Evolutionary conservation across 2,329 filamentous ascomycete species (phyloP).

Genomic region (Lecanicillium sp.): DNA sequence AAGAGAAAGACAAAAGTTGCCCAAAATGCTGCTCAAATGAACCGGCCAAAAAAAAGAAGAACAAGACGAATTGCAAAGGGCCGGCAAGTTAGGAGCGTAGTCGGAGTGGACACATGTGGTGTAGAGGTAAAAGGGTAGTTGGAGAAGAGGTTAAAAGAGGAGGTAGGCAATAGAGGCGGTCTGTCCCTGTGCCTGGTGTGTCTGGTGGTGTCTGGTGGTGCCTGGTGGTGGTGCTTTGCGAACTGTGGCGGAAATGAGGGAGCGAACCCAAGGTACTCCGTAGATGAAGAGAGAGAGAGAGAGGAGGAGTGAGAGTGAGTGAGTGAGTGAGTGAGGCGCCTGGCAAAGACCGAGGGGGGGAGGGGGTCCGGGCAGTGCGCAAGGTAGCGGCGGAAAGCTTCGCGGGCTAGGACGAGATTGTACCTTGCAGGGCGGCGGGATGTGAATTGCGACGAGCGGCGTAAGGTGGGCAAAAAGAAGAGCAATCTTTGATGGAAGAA

Average conservation of each 20-base stretch:
- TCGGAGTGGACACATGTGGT: constrained; percentile 8
- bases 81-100: constrained; percentile 9
- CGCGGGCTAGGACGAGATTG: neutral
- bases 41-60: neutral
- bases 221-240: neutral
- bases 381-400: neutral
- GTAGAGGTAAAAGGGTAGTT: too few relatives aligned
- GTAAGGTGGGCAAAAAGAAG: too few relatives aligned
- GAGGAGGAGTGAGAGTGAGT: too few relatives aligned
- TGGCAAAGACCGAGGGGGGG: neutral
- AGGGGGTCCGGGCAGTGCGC: neutral
- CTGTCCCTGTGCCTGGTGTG: constrained; percentile 2
- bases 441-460: neutral
- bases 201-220: neutral
- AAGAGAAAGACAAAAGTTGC: neutral
- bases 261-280: too few relatives aligned
- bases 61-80: neutral
- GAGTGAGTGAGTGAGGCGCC: too few relatives aligned
- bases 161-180: constrained; percentile 1
- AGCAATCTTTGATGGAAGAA: too few relatives aligned
- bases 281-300: too few relatives aligned
- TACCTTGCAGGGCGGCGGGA: neutral
- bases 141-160: too few relatives aligned
- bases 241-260: constrained; percentile 10
- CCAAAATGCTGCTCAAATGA: neutral